These are phyloP conservation scores for Mrakia hoshinonis DNA, from an alignment of 768 basidiomycete species.

Conservation along the genomic window DNA sequence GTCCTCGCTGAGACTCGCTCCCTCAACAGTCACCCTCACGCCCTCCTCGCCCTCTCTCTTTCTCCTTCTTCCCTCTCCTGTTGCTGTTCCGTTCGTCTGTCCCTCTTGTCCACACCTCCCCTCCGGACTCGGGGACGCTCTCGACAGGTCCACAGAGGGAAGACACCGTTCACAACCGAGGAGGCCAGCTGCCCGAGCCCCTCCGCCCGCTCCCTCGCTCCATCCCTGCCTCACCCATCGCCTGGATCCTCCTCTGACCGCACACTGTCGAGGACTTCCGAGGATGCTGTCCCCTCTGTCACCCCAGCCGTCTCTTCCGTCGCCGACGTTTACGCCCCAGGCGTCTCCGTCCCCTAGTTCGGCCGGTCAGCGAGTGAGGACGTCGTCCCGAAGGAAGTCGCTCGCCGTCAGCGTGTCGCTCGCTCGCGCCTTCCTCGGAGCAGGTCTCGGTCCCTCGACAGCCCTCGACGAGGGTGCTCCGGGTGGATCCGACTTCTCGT, in stretches of 20 bases:
- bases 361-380: conserved; percentile 1
- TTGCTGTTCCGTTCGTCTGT: not conserved
- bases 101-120: too few species aligned
- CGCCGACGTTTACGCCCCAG: not conserved
- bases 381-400: not conserved
- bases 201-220: not conserved
- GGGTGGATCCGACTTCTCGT: not conserved
- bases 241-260: too few species aligned
- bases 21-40: not conserved
- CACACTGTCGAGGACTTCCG: too few species aligned
- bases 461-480: not conserved
- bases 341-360: not conserved
- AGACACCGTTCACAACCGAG: too few species aligned
- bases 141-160: not conserved
- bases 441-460: not conserved
- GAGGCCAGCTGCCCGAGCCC: too few species aligned
- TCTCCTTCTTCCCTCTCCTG: not conserved
- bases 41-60: not conserved
- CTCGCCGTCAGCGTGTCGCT: conserved; percentile 17
- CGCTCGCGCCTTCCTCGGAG: not conserved
- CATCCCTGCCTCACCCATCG: not conserved
- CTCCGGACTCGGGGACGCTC: not conserved
- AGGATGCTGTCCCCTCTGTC: not conserved
- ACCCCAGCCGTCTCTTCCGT: not conserved
- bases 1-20: not conserved